A percentile compares a stretch with the other conserved stretches of the same genome.
Conservation (phyloP, 106 monocot genomes). For the Vanilla planifolia region DNA sequence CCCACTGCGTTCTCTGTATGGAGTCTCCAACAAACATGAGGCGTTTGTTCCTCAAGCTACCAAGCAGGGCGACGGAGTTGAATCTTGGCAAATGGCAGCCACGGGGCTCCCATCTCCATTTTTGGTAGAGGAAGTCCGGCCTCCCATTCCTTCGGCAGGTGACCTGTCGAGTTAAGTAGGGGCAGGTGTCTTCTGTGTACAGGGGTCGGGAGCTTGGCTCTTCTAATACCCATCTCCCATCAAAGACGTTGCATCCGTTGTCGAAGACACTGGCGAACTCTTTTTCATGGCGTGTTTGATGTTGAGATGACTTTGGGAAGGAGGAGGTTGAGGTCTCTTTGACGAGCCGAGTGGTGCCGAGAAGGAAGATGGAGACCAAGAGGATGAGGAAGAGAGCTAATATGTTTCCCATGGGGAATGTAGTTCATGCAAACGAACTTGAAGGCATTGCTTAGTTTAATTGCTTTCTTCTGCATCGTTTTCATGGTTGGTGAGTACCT, state of each 20-base stretch:
- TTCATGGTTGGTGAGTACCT: too few relatives aligned
- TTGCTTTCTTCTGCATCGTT: too few relatives aligned
- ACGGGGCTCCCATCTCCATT: slow-evolving; percentile 34
- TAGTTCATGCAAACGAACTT: too few relatives aligned
- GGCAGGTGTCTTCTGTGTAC: slow-evolving; percentile 31
- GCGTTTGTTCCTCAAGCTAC: slow-evolving; percentile 30
- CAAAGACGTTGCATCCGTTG: slow-evolving; percentile 24
- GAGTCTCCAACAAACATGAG: slow-evolving; percentile 49
- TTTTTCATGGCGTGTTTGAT: not conserved
- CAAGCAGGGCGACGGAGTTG: slow-evolving; percentile 17
- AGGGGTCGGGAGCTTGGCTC: slow-evolving; percentile 7
- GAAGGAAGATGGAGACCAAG: slow-evolving; percentile 15
- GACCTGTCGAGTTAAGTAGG: slow-evolving; percentile 25
- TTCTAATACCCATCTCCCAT: slow-evolving; percentile 27
- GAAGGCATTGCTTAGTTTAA: too few relatives aligned
- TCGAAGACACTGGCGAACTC: not conserved
- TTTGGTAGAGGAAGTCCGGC: slow-evolving; percentile 31
- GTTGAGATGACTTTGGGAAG: not conserved
- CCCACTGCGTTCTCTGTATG: slow-evolving; percentile 46
- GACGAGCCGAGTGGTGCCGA: slow-evolving; percentile 8
- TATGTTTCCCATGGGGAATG: slow-evolving; percentile 8
- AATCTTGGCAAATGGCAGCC: slow-evolving; percentile 28
- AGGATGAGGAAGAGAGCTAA: slow-evolving; percentile 15
- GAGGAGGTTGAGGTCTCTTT: not conserved
- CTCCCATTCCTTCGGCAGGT: slow-evolving; percentile 31